A percentile compares a stretch with the other conserved stretches of the same genome.
Conservation (phyloP, 116 monocot species). For the Cymodocea nodosa region DNA sequence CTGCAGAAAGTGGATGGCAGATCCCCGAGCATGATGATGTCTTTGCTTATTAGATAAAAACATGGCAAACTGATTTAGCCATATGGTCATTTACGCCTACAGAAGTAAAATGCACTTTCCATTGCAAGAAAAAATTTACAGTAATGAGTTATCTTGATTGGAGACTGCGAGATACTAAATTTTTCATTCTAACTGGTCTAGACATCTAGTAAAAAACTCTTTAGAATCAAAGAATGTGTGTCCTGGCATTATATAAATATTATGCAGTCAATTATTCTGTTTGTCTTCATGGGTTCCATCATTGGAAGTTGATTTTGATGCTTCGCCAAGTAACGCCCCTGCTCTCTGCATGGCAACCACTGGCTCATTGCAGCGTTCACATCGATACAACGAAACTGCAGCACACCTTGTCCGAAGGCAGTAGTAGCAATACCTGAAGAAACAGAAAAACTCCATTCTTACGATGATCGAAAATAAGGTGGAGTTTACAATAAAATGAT, state of each 20-base stretch:
- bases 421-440: slow-evolving; percentile 69
- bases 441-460: too few species aligned
- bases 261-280: neutral
- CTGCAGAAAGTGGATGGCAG: slow-evolving; percentile 3
- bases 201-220: neutral
- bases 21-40: neutral
- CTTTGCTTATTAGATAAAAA: neutral
- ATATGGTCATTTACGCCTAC: neutral
- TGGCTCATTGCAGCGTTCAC: slow-evolving; percentile 42
- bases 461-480: too few species aligned
- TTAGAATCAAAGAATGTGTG: slow-evolving; percentile 9
- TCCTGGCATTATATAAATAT: neutral
- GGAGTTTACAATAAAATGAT: too few species aligned
- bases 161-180: neutral
- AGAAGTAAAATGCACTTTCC: neutral
- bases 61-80: neutral
- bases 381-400: slow-evolving; percentile 28
- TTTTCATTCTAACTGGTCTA: neutral
- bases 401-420: slow-evolving; percentile 43
- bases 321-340: slow-evolving; percentile 6
- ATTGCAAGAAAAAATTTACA: neutral
- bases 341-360: slow-evolving; percentile 47
- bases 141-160: neutral
- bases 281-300: neutral
- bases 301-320: neutral